Percentiles rank a stretch among this genome's conserved stretches.
Evolutionary conservation across 768 basidiomycete species (phyloP).

Genomic region (Filobasidium wieringae): DNA sequence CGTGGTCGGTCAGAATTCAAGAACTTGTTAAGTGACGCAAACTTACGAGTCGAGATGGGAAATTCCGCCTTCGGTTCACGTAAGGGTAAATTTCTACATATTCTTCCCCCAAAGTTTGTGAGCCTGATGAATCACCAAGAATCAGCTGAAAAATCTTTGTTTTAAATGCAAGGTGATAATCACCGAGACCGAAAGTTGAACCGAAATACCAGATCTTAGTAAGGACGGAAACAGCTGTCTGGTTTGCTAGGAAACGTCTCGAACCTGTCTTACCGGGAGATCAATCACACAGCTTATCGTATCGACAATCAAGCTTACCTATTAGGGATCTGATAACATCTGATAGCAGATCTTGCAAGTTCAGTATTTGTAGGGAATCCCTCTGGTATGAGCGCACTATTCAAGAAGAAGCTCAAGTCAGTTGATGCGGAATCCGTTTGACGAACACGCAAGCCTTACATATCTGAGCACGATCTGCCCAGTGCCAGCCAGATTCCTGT

Average conservation of each 20-base stretch:
- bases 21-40: not conserved
- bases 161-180: not conserved
- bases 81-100: slow-evolving; percentile 38
- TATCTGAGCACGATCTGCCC: slow-evolving; percentile 1
- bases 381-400: not conserved
- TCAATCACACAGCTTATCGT: not conserved
- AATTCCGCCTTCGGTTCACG: slow-evolving; percentile 11
- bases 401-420: not conserved
- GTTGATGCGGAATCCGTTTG: not conserved
- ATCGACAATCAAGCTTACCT: not conserved
- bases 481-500: not conserved
- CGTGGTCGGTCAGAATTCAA: not conserved
- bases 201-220: slow-evolving; percentile 29
- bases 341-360: not conserved
- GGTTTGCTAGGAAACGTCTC: not conserved
- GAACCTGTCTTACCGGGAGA: not conserved
- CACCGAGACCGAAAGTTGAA: slow-evolving; percentile 31
- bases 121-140: slow-evolving; percentile 8
- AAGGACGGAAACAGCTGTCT: slow-evolving; percentile 5
- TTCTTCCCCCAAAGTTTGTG: slow-evolving; percentile 38
- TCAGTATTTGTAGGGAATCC: not conserved
- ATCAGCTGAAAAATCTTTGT: not conserved
- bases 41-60: slow-evolving; percentile 10
- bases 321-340: not conserved
- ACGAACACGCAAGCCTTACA: not conserved